Evolutionary conservation across 768 basidiomycete genomes (phyloP).

Genomic region (Mycena rosella): DNA sequence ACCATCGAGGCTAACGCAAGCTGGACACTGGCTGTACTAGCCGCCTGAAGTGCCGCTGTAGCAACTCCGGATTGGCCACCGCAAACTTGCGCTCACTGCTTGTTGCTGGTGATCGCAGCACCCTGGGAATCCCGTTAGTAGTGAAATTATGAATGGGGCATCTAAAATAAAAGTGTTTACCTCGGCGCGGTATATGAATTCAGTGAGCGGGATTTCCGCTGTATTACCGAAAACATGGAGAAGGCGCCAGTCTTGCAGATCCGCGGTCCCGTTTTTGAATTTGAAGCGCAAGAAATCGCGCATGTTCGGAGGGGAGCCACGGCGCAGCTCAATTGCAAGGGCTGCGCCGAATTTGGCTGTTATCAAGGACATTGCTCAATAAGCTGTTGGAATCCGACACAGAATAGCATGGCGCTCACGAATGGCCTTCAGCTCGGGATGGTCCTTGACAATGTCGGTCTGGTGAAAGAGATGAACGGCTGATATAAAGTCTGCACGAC

Average conservation of each 20-base stretch:
- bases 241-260: no score
- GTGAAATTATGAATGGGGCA: not conserved
- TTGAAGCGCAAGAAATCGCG: no score
- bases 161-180: conserved; percentile 53
- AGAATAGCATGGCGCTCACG: no score
- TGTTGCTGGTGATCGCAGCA: conserved; percentile 66
- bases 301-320: no score
- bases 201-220: conserved; percentile 80
- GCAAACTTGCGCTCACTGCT: no score
- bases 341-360: conserved; percentile 81
- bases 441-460: conserved; percentile 68
- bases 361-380: conserved; percentile 11
- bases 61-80: conserved; percentile 45
- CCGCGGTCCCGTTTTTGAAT: no score
- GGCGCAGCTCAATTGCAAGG: conserved; percentile 83
- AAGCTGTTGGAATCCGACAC: no score
- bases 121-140: conserved; percentile 41
- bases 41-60: not conserved
- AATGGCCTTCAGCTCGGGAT: no score
- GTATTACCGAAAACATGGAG: no score
- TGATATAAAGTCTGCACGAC: conserved; percentile 92
- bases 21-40: not conserved
- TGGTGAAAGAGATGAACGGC: conserved; percentile 90
- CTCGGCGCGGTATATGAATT: conserved; percentile 87
- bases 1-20: conserved; percentile 16